phyloP scores from a whole-genome alignment of 306 rosid species.

The Trifolium fragiferum region DNA sequence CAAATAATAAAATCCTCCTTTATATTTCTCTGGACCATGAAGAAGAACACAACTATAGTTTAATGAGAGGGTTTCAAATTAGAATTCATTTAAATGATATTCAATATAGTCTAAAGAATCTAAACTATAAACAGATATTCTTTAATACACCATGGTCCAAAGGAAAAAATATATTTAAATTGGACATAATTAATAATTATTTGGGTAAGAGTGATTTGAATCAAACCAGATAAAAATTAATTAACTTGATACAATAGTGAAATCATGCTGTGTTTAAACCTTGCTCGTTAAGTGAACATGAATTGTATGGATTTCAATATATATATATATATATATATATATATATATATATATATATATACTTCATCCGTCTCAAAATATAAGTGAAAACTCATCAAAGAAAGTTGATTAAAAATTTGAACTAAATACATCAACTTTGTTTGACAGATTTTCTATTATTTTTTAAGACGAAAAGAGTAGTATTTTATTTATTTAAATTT shows the following conservation, averaged over 20 bases:
- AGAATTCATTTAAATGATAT: slow-evolving; percentile 24
- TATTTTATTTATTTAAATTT: too few species aligned
- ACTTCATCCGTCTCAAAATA: too few species aligned
- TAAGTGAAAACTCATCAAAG: too few species aligned
- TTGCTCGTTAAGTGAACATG: neutral
- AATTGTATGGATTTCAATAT: neutral
- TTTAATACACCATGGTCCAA: slow-evolving; percentile 1
- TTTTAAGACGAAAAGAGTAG: too few species aligned
- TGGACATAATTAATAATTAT: neutral
- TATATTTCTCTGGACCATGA: slow-evolving; percentile 6
- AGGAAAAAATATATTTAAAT: neutral
- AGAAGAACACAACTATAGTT: slow-evolving; percentile 1
- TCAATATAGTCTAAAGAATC: slow-evolving; percentile 6
- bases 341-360: too few species aligned
- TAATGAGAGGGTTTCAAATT: slow-evolving; percentile 9
- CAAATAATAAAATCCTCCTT: neutral
- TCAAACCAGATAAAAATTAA: neutral
- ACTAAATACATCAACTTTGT: too few species aligned
- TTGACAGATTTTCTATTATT: too few species aligned
- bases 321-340: too few species aligned
- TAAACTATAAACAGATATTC: neutral
- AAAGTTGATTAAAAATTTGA: too few species aligned
- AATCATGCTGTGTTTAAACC: neutral
- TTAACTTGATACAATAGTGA: neutral
- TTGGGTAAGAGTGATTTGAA: neutral